Evolutionary conservation across 2,329 filamentous ascomycete species (phyloP).

Genomic region (Bisporella sp.): DNA sequence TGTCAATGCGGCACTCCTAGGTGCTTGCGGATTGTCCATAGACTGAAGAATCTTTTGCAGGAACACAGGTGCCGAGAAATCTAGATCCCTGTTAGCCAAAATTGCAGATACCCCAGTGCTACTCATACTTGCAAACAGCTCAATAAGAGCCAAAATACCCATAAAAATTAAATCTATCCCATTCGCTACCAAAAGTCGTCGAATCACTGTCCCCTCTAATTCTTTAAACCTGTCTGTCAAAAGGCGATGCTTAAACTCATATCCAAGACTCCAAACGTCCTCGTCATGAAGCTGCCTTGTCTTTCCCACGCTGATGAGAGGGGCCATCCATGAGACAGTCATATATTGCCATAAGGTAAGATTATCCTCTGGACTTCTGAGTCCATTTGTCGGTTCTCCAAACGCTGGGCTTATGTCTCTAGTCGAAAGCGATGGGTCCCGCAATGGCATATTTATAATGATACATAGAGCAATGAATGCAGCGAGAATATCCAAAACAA

Average conservation of each 20-base stretch:
- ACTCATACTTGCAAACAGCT: conserved; percentile 45
- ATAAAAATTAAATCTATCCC: conserved; percentile 66
- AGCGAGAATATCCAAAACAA: conserved; percentile 29
- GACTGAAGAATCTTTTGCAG: conserved; percentile 65
- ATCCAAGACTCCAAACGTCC: conserved; percentile 75
- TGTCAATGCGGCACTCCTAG: conserved; percentile 50
- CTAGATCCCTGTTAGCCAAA: conserved; percentile 20
- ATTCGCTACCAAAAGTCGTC: conserved; percentile 66
- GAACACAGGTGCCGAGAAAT: conserved; percentile 57
- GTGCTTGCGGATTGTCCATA: conserved; percentile 47
- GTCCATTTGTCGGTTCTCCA: conserved; percentile 43
- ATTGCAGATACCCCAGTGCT: too few relatives aligned
- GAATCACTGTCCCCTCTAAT: conserved; percentile 65
- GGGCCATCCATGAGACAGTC: conserved; percentile 75
- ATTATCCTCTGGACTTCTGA: conserved; percentile 76
- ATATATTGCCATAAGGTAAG: conserved; percentile 77
- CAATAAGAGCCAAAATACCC: conserved; percentile 50
- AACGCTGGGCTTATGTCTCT: conserved; percentile 54
- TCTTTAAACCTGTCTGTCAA: conserved; percentile 70
- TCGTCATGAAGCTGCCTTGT: conserved; percentile 63
- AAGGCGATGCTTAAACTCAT: conserved; percentile 73
- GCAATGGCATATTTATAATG: conserved; percentile 63
- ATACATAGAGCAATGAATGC: conserved; percentile 41
- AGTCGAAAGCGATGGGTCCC: conserved; percentile 47
- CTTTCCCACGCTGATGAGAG: conserved; percentile 61